These are phyloP conservation scores for Cyclotella baltica DNA, from an alignment of 108 stramenopile species.

Conservation along the genomic window DNA sequence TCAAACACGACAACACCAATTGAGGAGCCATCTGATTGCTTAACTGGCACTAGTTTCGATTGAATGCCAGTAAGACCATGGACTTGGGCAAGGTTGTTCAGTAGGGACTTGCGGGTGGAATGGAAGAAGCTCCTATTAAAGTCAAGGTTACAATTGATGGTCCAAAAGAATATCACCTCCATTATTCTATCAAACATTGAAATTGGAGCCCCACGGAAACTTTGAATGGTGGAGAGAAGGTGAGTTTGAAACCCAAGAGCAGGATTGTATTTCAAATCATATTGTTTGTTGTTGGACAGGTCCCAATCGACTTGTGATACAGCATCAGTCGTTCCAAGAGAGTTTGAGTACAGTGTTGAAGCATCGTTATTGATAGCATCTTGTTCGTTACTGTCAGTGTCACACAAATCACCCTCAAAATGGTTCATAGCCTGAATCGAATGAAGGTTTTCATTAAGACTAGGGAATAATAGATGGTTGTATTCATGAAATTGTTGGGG, in stretches of 20 bases:
- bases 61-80: neutral
- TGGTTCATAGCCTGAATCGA: no score
- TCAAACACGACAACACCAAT: slow-evolving; percentile 4
- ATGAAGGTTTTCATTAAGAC: no score
- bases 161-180: neutral
- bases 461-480: no score
- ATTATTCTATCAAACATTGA: neutral
- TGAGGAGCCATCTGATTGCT: neutral
- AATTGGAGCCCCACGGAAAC: neutral
- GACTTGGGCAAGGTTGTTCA: neutral
- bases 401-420: no score
- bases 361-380: no score
- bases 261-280: neutral
- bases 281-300: neutral
- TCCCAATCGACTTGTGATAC: no score
- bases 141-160: neutral
- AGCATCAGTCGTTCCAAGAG: neutral
- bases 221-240: neutral
- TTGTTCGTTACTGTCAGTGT: no score
- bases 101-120: neutral
- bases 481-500: no score
- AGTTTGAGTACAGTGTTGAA: no score
- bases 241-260: neutral
- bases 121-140: neutral
- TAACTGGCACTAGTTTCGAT: neutral